phyloP scores from a whole-genome alignment of 768 basidiomycete genomes.

The Tylopilus rubrobrunneus region DNA sequence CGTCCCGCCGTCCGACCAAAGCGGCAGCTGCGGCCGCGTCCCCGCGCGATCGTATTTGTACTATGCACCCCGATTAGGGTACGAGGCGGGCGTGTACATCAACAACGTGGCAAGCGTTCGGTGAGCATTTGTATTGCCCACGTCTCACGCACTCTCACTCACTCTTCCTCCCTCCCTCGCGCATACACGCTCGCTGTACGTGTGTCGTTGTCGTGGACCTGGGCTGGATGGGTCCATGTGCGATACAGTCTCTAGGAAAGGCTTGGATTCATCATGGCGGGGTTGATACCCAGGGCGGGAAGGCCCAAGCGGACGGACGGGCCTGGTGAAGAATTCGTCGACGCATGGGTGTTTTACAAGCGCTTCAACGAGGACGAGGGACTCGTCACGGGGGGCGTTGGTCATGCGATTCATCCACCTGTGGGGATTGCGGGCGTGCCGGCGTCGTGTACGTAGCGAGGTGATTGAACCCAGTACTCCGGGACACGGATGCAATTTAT shows the following conservation, averaged over 20 bases:
- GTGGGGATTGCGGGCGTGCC: not conserved
- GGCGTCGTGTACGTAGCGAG: not conserved
- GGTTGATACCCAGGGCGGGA: conserved; percentile 74
- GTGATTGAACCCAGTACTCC: too few relatives aligned
- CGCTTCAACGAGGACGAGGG: conserved; percentile 48
- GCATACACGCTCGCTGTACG: not conserved
- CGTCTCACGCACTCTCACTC: not conserved
- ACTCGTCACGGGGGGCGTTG: too few relatives aligned
- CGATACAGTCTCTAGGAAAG: conserved; percentile 69
- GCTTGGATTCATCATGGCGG: conserved; percentile 75
- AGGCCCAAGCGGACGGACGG: conserved; percentile 65
- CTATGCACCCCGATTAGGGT: conserved; percentile 77
- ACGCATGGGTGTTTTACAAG: conserved; percentile 84
- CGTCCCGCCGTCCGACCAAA: conserved; percentile 60
- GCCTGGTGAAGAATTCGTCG: conserved; percentile 79
- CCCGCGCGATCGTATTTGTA: conserved; percentile 77
- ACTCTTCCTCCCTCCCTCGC: not conserved
- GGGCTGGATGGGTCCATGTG: not conserved
- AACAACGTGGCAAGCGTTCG: conserved; percentile 74
- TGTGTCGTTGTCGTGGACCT: not conserved
- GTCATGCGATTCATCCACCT: not conserved
- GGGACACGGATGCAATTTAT: too few relatives aligned
- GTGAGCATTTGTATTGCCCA: conserved; percentile 30
- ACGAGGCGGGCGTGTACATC: conserved; percentile 74
- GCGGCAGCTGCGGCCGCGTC: conserved; percentile 60